These are phyloP conservation scores for cucumber (Cucumis sativus) DNA, from an alignment of 306 rosid species.

Conservation along the genomic window Cucumber_9930_V3 NC_026659.2:29317001-29317500, in stretches of 20 bases:
- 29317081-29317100: constrained; percentile 92
- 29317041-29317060: constrained; percentile 85
- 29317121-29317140: constrained; percentile 82
- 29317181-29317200: constrained; percentile 69
- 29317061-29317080: constrained; percentile 74
- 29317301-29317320: constrained; percentile 83
- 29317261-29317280: constrained; percentile 92
- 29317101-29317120: constrained; percentile 79
- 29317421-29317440: constrained; percentile 85
- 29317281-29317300: constrained; percentile 51
- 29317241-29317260: constrained; percentile 68
- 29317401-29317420: constrained; percentile 62
- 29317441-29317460: constrained; percentile 67
- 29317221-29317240: constrained; percentile 78
- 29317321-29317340: constrained; percentile 99
- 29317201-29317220: constrained; percentile 70
- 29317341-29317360: constrained; percentile 84
- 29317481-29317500: constrained; percentile 66
- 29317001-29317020: constrained; percentile 61
- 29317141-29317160: constrained; percentile 85
- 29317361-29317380: constrained; percentile 68
- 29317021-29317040: constrained; percentile 80
- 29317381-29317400: constrained; percentile 76
- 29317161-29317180: constrained; percentile 63
- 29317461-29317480: constrained; percentile 92